A percentile compares a stretch with the other conserved stretches of the same genome.
These are phyloP conservation scores for Dunaliella salina DNA, from an alignment of 163 green algal species.

Conservation along the genomic window DNA sequence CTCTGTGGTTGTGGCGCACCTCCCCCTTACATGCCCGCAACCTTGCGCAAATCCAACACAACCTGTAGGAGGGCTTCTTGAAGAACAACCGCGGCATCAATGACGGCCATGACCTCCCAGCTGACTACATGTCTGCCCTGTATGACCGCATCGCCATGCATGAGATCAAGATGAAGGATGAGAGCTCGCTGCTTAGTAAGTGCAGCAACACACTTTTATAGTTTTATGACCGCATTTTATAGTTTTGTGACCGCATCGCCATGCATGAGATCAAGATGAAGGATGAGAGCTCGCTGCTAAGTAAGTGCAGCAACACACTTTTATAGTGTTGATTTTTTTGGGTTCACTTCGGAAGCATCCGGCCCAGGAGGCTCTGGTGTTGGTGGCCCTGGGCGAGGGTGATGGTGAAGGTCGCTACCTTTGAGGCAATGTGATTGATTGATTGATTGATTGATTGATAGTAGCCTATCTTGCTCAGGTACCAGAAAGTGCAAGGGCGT, in stretches of 20 bases:
- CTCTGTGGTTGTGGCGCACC: background rate
- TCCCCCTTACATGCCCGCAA: background rate
- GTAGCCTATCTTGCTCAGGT: too few relatives aligned
- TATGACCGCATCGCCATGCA: conserved; percentile 93
- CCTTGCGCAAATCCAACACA: background rate
- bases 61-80: conserved; percentile 67
- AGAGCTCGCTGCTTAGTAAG: conserved; percentile 11
- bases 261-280: conserved; percentile 96
- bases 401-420: too few relatives aligned
- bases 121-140: conserved; percentile 80
- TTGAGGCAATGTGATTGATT: too few relatives aligned
- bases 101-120: conserved; percentile 81
- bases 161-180: conserved; percentile 94
- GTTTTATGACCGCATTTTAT: conserved; percentile 81
- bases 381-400: too few relatives aligned
- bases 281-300: conserved; percentile 26
- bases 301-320: background rate
- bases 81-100: conserved; percentile 96
- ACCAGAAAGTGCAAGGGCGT: too few relatives aligned
- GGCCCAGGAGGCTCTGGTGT: too few relatives aligned
- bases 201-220: background rate
- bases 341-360: too few relatives aligned
- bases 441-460: too few relatives aligned
- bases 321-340: too few relatives aligned
- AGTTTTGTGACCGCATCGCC: conserved; percentile 91